phyloP scores from a whole-genome alignment of 441 rosid species.

The Isatis lusitanica region DNA sequence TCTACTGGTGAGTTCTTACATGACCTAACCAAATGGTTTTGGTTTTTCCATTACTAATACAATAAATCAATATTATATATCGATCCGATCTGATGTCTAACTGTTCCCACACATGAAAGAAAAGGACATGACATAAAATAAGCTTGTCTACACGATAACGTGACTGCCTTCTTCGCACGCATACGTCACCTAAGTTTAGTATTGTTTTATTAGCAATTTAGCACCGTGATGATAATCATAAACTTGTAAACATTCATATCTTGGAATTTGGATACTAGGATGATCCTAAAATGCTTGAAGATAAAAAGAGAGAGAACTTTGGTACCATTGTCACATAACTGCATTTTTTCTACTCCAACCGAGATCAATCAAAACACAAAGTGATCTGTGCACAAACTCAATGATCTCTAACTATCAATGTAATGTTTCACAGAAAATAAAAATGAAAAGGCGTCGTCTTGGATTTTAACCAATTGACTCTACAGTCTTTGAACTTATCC shows the following conservation, averaged over 20 bases:
- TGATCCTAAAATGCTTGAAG: background rate
- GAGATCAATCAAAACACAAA: slow-evolving; percentile 27
- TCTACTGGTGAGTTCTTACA: slow-evolving; percentile 17
- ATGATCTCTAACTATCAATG: slow-evolving; percentile 28
- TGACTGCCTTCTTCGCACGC: background rate
- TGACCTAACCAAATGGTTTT: slow-evolving; percentile 33
- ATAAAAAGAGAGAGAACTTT: background rate
- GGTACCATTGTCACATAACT: slow-evolving; percentile 13
- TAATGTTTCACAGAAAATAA: background rate
- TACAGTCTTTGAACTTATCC: slow-evolving; percentile 25
- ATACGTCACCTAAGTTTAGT: background rate
- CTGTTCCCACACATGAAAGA: slow-evolving; percentile 36
- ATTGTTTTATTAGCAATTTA: background rate
- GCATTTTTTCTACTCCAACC: background rate
- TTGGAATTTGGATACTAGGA: background rate
- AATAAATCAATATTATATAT: background rate
- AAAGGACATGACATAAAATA: slow-evolving; percentile 24
- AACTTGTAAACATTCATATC: background rate
- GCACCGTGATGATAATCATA: slow-evolving; percentile 8
- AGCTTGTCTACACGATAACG: slow-evolving; percentile 19
- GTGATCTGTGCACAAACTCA: slow-evolving; percentile 28
- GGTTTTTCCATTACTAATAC: slow-evolving; percentile 15
- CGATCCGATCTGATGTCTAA: slow-evolving; percentile 9
- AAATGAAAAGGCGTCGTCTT: slow-evolving; percentile 5
- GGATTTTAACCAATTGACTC: slow-evolving; percentile 17